A percentile compares a stretch with the other conserved stretches of the same genome.
These are phyloP conservation scores for Nemania bipapillata DNA, from an alignment of 2,329 filamentous ascomycete genomes.

Conservation along the genomic window DNA sequence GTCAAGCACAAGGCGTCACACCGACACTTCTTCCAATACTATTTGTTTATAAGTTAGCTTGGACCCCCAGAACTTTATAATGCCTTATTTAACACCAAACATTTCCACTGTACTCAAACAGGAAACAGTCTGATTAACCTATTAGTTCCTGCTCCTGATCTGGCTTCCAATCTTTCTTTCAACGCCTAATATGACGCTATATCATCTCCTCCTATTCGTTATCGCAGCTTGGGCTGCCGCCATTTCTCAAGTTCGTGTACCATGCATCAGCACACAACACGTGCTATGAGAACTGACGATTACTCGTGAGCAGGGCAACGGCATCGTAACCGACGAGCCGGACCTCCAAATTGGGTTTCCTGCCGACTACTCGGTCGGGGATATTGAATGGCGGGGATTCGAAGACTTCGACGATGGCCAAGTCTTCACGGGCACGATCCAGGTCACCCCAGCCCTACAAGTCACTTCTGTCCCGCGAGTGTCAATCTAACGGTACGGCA, in stretches of 20 bases:
- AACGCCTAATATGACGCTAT: background rate
- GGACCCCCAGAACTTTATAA: no score
- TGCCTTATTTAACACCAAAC: no score
- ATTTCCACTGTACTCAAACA: no score
- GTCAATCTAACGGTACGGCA: background rate
- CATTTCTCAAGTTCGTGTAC: background rate
- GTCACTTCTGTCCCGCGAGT: background rate
- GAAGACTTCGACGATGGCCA: slow-evolving; percentile 15
- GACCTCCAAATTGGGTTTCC: background rate
- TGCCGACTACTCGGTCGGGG: background rate
- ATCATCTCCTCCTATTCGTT: background rate
- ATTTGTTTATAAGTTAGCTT: no score
- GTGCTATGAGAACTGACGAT: background rate
- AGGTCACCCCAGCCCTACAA: background rate
- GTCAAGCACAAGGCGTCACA: background rate
- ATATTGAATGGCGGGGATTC: slow-evolving; percentile 30
- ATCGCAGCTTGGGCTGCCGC: background rate
- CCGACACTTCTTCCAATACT: background rate
- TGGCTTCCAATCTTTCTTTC: background rate
- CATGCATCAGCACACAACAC: background rate
- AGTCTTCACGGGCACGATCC: slow-evolving; percentile 28
- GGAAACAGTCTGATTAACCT: no score
- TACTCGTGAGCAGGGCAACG: background rate
- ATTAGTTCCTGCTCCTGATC: no score
- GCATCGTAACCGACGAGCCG: background rate